Evolutionary conservation across 805 yeast genomes (phyloP).

Genomic region (Monosporozyma solicola): DNA sequence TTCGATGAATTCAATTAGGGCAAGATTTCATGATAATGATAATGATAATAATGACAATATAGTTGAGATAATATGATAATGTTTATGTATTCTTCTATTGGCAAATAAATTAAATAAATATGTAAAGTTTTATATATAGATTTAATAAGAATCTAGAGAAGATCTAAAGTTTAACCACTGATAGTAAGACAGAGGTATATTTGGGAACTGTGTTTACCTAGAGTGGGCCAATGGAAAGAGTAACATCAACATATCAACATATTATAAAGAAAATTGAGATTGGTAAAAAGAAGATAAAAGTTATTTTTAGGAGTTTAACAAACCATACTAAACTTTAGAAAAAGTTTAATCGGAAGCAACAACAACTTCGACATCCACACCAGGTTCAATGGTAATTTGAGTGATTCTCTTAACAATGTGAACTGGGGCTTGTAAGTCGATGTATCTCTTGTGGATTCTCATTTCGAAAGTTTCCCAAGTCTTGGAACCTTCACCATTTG

Average conservation of each 20-base stretch:
- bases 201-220: slow-evolving; percentile 31
- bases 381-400: slow-evolving; percentile 97
- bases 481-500: slow-evolving; percentile 99
- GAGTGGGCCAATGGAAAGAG: slow-evolving; percentile 26
- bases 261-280: neutral
- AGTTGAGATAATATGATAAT: neutral
- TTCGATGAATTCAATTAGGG: neutral
- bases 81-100: neutral
- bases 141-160: neutral
- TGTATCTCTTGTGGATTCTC: slow-evolving; percentile 99
- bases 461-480: slow-evolving; percentile 99
- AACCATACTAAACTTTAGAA: neutral
- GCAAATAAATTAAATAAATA: neutral
- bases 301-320: neutral
- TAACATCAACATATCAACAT: neutral
- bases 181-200: slow-evolving; percentile 34
- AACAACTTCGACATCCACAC: slow-evolving; percentile 96
- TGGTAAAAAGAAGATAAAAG: neutral
- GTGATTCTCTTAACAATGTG: slow-evolving; percentile 89
- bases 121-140: slow-evolving; percentile 1
- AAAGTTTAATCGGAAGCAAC: slow-evolving; percentile 40
- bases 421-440: slow-evolving; percentile 97
- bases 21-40: neutral
- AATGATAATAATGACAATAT: neutral
- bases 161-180: slow-evolving; percentile 27